Conservation (phyloP, 192 early-diverging fungal genomes). For the Cetraspora pellucida region DNA sequence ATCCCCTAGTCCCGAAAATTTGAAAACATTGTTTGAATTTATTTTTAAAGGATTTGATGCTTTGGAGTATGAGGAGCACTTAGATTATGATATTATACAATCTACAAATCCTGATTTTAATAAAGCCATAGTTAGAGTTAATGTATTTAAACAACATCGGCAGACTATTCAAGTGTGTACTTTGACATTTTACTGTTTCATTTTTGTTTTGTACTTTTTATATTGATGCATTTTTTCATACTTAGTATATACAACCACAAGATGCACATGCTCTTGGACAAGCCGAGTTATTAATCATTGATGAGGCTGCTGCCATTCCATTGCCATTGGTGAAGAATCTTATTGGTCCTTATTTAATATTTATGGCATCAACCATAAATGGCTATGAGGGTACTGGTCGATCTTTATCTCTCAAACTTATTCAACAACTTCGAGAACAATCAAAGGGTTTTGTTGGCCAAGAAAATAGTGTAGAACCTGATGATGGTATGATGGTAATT, state of each 20-base stretch:
- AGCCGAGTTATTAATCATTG: constrained; percentile 97
- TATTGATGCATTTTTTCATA: not conserved
- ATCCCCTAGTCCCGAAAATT: constrained; percentile 94
- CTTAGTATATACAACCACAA: constrained; percentile 93
- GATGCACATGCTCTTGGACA: constrained; percentile 92
- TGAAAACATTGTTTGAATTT: constrained; percentile 98
- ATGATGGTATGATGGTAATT: constrained; percentile 44
- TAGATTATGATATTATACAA: constrained; percentile 99
- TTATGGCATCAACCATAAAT: constrained; percentile 99
- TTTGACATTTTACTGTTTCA: not conserved
- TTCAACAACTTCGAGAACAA: constrained; percentile 94
- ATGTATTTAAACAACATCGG: constrained; percentile 93
- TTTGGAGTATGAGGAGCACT: constrained; percentile 96
- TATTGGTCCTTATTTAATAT: constrained; percentile 93
- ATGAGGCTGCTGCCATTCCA: constrained; percentile 98
- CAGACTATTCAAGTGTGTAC: constrained; percentile 86
- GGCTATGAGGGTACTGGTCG: constrained; percentile 99
- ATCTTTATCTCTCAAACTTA: constrained; percentile 92
- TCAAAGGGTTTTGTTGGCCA: constrained; percentile 68
- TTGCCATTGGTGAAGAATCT: constrained; percentile 88
- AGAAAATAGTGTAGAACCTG: constrained; percentile 38
- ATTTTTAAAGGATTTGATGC: constrained; percentile 98
- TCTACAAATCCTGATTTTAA: constrained; percentile 94
- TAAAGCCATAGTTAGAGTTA: constrained; percentile 94
- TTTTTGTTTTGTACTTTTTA: not conserved